Evolutionary conservation across 1,284 basidiomycete genomes (phyloP).

Genomic region (Puccinia polysora): DNA sequence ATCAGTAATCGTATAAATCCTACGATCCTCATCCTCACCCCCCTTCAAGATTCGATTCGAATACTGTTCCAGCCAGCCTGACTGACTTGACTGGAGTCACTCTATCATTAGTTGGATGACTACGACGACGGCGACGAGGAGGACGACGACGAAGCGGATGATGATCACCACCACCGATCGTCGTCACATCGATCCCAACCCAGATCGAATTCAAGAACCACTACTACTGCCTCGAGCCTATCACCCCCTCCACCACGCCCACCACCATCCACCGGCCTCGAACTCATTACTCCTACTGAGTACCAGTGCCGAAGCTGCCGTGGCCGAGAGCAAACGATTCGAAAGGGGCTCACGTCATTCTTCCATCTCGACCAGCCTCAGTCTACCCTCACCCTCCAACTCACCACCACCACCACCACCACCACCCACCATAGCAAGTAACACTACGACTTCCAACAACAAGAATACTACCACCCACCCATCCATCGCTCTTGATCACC

Average conservation of each 20-base stretch:
- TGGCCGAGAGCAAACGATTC: conserved; percentile 31
- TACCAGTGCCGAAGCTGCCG: conserved; percentile 31
- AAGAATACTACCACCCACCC: no score
- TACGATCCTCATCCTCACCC: no score
- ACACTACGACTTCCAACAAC: no score
- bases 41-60: no score
- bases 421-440: not conserved
- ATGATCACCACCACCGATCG: conserved; percentile 25
- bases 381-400: not conserved
- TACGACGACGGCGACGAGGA: no score
- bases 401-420: not conserved
- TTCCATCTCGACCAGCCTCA: conserved; percentile 7
- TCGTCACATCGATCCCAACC: conserved; percentile 32
- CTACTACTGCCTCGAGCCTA: conserved; percentile 12
- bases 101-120: no score
- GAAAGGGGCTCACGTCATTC: conserved; percentile 19
- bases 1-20: no score
- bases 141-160: no score
- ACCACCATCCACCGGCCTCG: not conserved
- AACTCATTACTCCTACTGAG: conserved; percentile 25
- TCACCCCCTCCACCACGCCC: not conserved
- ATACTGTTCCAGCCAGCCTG: no score
- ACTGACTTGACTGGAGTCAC: no score
- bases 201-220: no score
- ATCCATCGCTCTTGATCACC: no score